Evolutionary conservation across 1,139 yeast genomes (phyloP).

Genomic region (Saccharomycopsis crataegensis): DNA sequence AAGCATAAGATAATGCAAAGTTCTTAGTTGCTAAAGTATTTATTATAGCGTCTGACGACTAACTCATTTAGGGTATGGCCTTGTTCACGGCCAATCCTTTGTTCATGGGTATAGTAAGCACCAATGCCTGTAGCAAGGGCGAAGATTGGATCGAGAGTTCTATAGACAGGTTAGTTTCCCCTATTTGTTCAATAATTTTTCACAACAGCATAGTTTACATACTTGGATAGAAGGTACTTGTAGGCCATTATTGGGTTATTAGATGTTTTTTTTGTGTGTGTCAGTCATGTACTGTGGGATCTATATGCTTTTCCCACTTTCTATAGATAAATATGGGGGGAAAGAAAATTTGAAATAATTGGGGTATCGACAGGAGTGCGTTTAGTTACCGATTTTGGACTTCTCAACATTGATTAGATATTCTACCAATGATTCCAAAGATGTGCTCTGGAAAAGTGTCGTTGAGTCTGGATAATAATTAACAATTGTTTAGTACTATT

Average conservation of each 20-base stretch:
- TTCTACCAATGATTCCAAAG: too few species aligned
- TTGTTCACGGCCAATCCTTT: slow-evolving; percentile 43
- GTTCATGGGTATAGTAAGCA: slow-evolving; percentile 56
- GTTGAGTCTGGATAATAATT: too few species aligned
- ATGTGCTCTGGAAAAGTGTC: too few species aligned
- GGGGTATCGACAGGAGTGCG: too few species aligned
- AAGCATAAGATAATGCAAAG: too few species aligned
- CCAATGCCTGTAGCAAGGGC: slow-evolving; percentile 51
- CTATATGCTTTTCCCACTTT: neutral
- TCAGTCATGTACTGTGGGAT: neutral
- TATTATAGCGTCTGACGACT: slow-evolving; percentile 28
- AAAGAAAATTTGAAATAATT: too few species aligned
- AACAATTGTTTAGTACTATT: too few species aligned
- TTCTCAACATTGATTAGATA: too few species aligned
- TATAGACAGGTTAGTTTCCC: slow-evolving; percentile 14
- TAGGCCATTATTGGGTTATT: slow-evolving; percentile 1
- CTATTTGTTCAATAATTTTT: too few species aligned
- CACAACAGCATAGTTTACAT: too few species aligned
- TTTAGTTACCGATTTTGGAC: too few species aligned
- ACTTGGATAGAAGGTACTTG: slow-evolving; percentile 7
- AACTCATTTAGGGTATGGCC: slow-evolving; percentile 55
- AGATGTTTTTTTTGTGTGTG: neutral
- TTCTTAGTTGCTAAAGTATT: neutral
- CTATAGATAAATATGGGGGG: too few species aligned
- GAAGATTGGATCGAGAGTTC: slow-evolving; percentile 48